Base-by-base conservation (phyloP, 2,329 filamentous ascomycete species). In the Cercospora canescens region DNA sequence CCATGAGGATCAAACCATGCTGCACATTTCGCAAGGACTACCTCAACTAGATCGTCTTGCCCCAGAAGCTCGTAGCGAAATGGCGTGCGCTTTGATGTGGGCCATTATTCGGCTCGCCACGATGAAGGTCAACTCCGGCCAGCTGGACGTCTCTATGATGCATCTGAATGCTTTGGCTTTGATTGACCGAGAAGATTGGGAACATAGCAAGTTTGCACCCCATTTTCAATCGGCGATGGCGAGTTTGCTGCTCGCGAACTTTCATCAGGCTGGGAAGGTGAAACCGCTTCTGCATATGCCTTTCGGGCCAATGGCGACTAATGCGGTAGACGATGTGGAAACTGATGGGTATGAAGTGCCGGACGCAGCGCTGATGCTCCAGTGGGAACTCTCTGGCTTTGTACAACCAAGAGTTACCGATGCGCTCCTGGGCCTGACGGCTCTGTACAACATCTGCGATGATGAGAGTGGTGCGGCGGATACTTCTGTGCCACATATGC, bases 21-120 rank as follows among this genome's bases (percentile, higher is more conserved):
- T 55, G 30, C 60, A 61, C n/a, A 56, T 70, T 14, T 54, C 62
- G 2, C 58, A 67, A 48, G 62, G 60, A 12, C 35, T 70, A 6
- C 39, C 50, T 14, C 34, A 59, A 28, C 50, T 67, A 3, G 45
- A 61, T 11, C 37, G n/a, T 4, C 41, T 65, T 6, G 52, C 35
- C 6, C 26, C 45, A 2, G 30, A 21, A 11, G 55, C 65, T 7
- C 66, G 64, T 3, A 57, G 48, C 21, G 34, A 60, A 26, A 26
- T 58, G n/a, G 63, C 62, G 1, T 65, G 64, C 18, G 41, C 60
- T 16, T 30, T 70, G 50, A 60, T 63, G 28, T 70, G 67, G 66
- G 37, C 66, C 5, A 70, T 70, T 6, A 67, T 68, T 18, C 64
- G 67, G 9, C 67, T 70, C 8, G 67, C 62, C 8, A 68, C 66